Base-by-base conservation (phyloP, 2,329 filamentous ascomycete genomes). In the Colletotrichum sp. region DNA sequence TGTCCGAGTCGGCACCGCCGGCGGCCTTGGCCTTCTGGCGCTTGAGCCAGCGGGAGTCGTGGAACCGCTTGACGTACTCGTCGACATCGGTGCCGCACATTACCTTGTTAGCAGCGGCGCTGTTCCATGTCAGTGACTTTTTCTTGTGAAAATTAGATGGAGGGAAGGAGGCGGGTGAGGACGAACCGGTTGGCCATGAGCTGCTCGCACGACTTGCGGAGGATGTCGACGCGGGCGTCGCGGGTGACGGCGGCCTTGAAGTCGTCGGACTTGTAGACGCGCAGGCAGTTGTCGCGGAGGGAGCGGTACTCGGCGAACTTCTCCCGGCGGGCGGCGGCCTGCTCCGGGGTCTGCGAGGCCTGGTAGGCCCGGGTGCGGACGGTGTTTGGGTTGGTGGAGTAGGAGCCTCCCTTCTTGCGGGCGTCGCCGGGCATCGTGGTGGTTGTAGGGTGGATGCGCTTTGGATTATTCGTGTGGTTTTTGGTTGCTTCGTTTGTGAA, bases 291-390 rank as follows among this genome's bases (percentile, higher is more conserved):
- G 9, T 16, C 52, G 3, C 71, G 34, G 4, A 74, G 48, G 10
- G 66, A 52, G n/a, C 71, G 71, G 48, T 74, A 74, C 38, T 76
- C 59, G 7, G 58, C 56, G 38, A 69, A 73, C 4, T 14, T 32
- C 21, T 21, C 30, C 16, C 34, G 16, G 6, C 59, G 61, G 10
- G 8, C 13, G n/a, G 59, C 48, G 7, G 21, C 34, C 16, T 36
- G 55, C n/a, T 70, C 21, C 2, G 66, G 32, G 21, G 58, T 36
- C 10, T 70, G 59, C 5, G 10, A 43, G 5, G 34, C 21, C 5
- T 70, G 24, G 28, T 59, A 59, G 4, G 34, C 58, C 1, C 67
- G 66, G 4, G 58, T 70, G 9, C 66, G 59, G 24, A 48, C 48
- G 2, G 66, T 74, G 7, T 28, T 43, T 1, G 71, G 58, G 21